Evolutionary conservation across 768 basidiomycete genomes (phyloP), one percentile per base, ranked within the genome.

Genomic region (Psilocybe cubensis): DNA sequence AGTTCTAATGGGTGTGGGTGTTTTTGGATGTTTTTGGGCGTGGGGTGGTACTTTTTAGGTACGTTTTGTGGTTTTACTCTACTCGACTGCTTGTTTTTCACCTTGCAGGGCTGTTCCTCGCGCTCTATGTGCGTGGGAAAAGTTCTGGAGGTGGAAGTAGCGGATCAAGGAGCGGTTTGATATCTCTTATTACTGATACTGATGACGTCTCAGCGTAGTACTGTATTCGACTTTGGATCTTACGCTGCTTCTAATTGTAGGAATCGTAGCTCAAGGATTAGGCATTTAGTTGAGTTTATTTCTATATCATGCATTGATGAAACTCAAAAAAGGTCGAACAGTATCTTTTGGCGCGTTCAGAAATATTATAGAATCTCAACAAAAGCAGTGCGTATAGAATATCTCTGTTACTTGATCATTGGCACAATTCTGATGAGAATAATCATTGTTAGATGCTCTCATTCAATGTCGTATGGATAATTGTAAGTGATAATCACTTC

Each of bases 401-500:
- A 46, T 21, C 3, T 54, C 23, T 10, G 29, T 21, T 23, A 31
- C 11, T 20, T 18, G 2, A 18, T 23, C 53, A 28, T 11, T 9
- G 4, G 21, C n/a, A 17, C 28, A 11, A 21, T 29, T 24, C 54
- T 23, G 11, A n/a, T 23, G 33, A n/a, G n/a, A 5, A 41, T 54
- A 18, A 23, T 23, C 6, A 3, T 12, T 8, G 44, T 27, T 61
- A 89, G 87, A 89, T 90, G 88, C 76, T 89, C 3, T 74, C 75
- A 4, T 89, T 89, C 74, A 89, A 86, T 67, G 85, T 83, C 3
- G 75, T 88, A 59, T 90, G 87, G 86, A 88, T 90, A 54, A 70
- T 90, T 55, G 87, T 84, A 64, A 56, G 79, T 31, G 20, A 24
- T 7, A 65, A n/a, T 7, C 25, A 40, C 25, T 20, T 17, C 12